Conservation (phyloP, 1,284 basidiomycete species). For the Tilletia horrida region DNA sequence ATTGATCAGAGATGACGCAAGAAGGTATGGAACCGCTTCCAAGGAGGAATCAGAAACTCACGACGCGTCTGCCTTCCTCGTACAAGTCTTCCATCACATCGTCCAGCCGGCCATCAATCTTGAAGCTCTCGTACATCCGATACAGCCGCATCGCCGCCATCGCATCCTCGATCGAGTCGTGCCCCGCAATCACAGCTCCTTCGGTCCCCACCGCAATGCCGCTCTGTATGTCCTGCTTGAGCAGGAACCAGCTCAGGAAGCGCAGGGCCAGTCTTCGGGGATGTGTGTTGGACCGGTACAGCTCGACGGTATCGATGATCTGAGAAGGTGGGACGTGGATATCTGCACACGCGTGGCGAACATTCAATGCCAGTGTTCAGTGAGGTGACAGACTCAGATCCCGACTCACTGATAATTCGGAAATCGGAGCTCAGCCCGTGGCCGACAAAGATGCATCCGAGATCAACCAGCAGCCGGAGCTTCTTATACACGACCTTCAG, state of each 20-base stretch:
- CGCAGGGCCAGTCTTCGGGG: constrained; percentile 85
- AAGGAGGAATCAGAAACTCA: neutral
- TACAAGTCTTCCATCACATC: constrained; percentile 75
- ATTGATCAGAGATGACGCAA: neutral
- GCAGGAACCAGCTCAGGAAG: constrained; percentile 88
- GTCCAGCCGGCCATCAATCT: constrained; percentile 74
- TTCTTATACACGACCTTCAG: constrained; percentile 98
- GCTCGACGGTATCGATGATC: constrained; percentile 93
- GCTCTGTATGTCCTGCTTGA: constrained; percentile 85
- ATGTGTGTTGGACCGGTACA: constrained; percentile 78
- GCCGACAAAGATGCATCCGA: constrained; percentile 93
- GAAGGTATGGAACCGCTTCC: neutral
- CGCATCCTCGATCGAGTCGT: constrained; percentile 92
- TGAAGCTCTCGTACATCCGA: constrained; percentile 75
- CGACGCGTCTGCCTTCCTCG: constrained; percentile 57
- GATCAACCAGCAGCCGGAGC: constrained; percentile 84
- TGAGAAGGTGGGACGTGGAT: constrained; percentile 91
- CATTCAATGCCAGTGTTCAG: neutral
- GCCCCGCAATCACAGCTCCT: constrained; percentile 57
- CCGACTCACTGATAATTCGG: constrained; percentile 85
- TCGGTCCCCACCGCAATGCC: constrained; percentile 58
- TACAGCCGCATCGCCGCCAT: constrained; percentile 81
- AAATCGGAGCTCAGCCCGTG: constrained; percentile 99
- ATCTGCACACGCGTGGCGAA: constrained; percentile 61
- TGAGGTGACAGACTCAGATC: neutral